Evolutionary conservation across 441 rosid genomes (phyloP).

Genomic region (Croton laevigatus): DNA sequence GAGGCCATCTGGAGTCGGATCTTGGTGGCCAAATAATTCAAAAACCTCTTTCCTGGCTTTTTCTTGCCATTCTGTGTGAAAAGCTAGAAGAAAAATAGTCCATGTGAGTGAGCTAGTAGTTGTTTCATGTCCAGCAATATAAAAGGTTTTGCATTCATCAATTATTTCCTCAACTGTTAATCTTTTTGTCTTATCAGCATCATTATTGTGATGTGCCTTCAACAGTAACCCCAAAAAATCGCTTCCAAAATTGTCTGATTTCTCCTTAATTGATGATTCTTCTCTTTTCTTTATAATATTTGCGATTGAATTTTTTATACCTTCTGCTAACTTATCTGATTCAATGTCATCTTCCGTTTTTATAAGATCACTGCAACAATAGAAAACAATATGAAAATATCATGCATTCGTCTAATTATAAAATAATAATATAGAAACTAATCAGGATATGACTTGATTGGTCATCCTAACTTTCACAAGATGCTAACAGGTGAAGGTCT

Average conservation of each 20-base stretch:
- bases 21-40: slow-evolving; percentile 7
- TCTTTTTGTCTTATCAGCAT: slow-evolving; percentile 16
- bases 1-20: slow-evolving; percentile 10
- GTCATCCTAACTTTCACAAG: no score
- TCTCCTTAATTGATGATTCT: slow-evolving; percentile 10
- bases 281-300: slow-evolving; percentile 27
- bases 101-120: slow-evolving; percentile 34
- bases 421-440: no score
- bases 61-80: slow-evolving; percentile 46
- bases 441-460: no score
- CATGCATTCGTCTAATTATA: no score
- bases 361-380: slow-evolving; percentile 11
- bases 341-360: slow-evolving; percentile 6
- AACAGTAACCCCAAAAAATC: slow-evolving; percentile 25
- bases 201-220: slow-evolving; percentile 17
- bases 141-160: slow-evolving; percentile 54
- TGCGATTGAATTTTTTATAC: slow-evolving; percentile 16
- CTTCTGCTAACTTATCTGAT: slow-evolving; percentile 24
- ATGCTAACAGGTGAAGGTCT: no score
- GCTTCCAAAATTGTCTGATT: slow-evolving; percentile 16
- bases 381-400: neutral
- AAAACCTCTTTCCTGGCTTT: slow-evolving; percentile 39
- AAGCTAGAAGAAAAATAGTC: slow-evolving; percentile 38
- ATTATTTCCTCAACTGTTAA: slow-evolving; percentile 31
- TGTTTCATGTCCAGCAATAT: slow-evolving; percentile 44